These are phyloP conservation scores for Aspergillus pseudotamarii DNA, from an alignment of 2,329 filamentous ascomycete species.

Conservation along the genomic window DNA sequence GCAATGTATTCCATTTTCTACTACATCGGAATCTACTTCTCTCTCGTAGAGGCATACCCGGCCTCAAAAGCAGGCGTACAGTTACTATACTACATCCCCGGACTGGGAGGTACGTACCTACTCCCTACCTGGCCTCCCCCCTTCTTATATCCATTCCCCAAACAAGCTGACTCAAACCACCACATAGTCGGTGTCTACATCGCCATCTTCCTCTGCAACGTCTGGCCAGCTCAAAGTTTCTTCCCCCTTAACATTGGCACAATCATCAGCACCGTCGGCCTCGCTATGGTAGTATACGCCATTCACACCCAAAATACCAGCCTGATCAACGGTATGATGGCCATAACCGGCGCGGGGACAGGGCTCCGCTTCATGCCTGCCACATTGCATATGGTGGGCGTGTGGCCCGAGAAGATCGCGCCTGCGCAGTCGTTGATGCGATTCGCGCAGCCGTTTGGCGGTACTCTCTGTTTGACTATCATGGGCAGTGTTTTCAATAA, in stretches of 20 bases:
- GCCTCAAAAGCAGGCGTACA: conserved; percentile 58
- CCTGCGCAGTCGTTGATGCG: conserved; percentile 62
- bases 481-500: conserved; percentile 74
- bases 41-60: conserved; percentile 59
- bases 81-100: conserved; percentile 66
- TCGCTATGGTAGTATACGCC: conserved; percentile 62
- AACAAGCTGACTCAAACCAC: background rate
- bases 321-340: conserved; percentile 68
- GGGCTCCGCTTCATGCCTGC: conserved; percentile 68
- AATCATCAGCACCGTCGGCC: conserved; percentile 59
- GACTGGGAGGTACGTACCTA: conserved; percentile 55
- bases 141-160: background rate
- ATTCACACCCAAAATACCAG: conserved; percentile 52
- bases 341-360: conserved; percentile 63
- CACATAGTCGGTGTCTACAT: conserved; percentile 56
- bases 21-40: conserved; percentile 70
- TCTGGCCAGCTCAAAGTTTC: conserved; percentile 65
- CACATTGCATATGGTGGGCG: conserved; percentile 64
- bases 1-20: conserved; percentile 62
- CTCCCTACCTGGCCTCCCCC: background rate
- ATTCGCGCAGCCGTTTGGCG: conserved; percentile 64
- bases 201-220: conserved; percentile 63
- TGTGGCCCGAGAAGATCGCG: conserved; percentile 61
- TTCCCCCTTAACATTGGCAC: conserved; percentile 60
- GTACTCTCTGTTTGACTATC: conserved; percentile 66